Conservation (phyloP, 768 basidiomycete species). For the Inosperma sp. region DNA sequence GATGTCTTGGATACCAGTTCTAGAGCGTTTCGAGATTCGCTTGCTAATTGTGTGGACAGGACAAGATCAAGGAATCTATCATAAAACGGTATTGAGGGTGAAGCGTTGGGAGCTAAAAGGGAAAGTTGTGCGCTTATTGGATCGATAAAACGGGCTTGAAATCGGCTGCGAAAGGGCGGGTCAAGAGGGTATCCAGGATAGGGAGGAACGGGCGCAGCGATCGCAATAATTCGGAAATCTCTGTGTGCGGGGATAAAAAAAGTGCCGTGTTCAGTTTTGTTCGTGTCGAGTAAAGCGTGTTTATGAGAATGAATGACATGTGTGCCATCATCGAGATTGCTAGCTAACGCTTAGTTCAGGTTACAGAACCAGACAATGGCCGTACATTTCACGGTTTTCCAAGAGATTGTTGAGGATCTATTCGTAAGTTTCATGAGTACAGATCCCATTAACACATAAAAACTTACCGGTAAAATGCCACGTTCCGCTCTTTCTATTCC, state of each 20-base stretch:
- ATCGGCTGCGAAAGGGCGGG: slow-evolving; percentile 65
- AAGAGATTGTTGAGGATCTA: slow-evolving; percentile 61
- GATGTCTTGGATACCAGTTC: slow-evolving; percentile 50
- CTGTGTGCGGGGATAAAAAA: slow-evolving; percentile 61
- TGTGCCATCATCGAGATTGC: slow-evolving; percentile 67
- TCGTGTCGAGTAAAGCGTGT: slow-evolving; percentile 44
- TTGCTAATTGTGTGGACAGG: slow-evolving; percentile 58
- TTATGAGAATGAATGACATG: slow-evolving; percentile 65
- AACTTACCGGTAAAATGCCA: slow-evolving; percentile 63
- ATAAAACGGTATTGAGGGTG: slow-evolving; percentile 27
- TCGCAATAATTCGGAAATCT: slow-evolving; percentile 65
- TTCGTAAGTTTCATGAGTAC: neutral
- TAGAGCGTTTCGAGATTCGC: slow-evolving; percentile 51
- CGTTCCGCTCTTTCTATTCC: slow-evolving; percentile 71
- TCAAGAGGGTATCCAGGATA: slow-evolving; percentile 63
- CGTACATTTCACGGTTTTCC: slow-evolving; percentile 67
- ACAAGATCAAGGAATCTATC: slow-evolving; percentile 52
- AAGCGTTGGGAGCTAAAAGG: slow-evolving; percentile 21
- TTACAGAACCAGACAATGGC: neutral
- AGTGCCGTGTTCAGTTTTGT: slow-evolving; percentile 33
- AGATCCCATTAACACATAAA: neutral
- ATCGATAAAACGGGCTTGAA: slow-evolving; percentile 64
- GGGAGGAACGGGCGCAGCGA: slow-evolving; percentile 64
- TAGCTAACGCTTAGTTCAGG: slow-evolving; percentile 17
- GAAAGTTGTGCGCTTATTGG: slow-evolving; percentile 50